Evolutionary conservation across 164 flowering plant species (phyloP).

Genomic region (Stephania yunnanensis): DNA sequence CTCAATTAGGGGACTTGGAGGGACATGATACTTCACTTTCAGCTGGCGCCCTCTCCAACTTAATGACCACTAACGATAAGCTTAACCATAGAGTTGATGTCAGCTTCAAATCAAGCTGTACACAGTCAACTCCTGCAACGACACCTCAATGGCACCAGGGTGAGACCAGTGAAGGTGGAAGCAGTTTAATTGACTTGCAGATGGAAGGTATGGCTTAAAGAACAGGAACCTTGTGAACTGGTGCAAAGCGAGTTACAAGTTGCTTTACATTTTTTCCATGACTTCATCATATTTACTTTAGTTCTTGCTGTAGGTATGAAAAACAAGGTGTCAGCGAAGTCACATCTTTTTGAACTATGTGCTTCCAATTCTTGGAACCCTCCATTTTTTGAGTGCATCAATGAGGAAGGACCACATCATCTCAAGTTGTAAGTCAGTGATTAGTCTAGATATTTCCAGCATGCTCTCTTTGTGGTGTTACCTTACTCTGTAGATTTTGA

Average conservation of each 20-base stretch:
- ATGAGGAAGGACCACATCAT: conserved; percentile 76
- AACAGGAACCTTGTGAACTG: not conserved
- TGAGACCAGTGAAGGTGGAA: conserved; percentile 4
- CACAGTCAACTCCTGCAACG: not conserved
- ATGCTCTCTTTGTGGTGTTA: too few relatives aligned
- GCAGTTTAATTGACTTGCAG: conserved; percentile 7
- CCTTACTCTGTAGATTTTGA: too few relatives aligned
- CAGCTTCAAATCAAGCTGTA: not conserved
- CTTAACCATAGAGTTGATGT: too few relatives aligned
- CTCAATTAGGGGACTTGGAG: conserved; percentile 14
- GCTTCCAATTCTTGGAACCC: conserved; percentile 59
- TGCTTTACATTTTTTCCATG: not conserved
- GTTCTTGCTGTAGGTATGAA: conserved; percentile 21
- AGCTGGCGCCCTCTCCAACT: too few relatives aligned
- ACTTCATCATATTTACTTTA: not conserved
- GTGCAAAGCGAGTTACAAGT: not conserved
- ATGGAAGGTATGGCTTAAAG: conserved; percentile 22
- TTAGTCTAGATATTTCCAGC: not conserved
- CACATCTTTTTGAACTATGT: conserved; percentile 61
- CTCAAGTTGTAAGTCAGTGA: conserved; percentile 51
- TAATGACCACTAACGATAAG: not conserved
- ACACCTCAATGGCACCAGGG: not conserved
- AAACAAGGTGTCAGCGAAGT: conserved; percentile 37
- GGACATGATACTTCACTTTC: conserved; percentile 18
- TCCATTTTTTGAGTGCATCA: conserved; percentile 61